Conservation (phyloP, 2,329 filamentous ascomycete genomes). For the Tolypocladium inflatum region DNA sequence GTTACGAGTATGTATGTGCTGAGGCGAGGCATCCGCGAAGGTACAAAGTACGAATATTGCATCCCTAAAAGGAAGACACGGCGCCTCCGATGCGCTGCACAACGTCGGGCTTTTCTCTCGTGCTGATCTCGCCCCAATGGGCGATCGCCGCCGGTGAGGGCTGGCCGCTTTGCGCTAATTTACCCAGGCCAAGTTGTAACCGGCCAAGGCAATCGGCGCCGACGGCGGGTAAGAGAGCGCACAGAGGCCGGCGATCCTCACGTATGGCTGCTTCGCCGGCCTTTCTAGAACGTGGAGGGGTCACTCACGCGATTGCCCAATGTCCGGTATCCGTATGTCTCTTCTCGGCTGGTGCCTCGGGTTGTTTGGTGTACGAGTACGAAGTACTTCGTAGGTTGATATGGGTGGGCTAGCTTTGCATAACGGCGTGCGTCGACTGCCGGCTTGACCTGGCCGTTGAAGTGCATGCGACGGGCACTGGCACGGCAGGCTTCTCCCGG, state of each 20-base stretch:
- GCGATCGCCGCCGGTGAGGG: neutral
- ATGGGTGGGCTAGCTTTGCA: neutral
- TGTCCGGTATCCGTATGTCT: neutral
- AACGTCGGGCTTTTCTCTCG: neutral
- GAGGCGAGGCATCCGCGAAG: neutral
- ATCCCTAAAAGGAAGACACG: neutral
- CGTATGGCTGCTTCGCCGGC: neutral
- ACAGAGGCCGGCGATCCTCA: neutral
- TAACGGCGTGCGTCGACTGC: neutral
- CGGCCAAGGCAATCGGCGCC: neutral
- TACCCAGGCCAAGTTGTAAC: neutral
- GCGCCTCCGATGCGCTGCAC: neutral
- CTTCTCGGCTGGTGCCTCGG: neutral
- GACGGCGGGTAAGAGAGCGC: neutral
- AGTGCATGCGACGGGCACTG: neutral
- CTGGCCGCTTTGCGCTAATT: neutral
- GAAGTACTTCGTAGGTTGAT: neutral
- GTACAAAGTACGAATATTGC: neutral
- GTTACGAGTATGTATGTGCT: neutral
- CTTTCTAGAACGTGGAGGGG: neutral
- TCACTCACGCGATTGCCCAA: neutral
- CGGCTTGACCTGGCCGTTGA: neutral
- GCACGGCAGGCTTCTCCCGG: neutral
- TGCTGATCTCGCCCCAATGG: neutral
- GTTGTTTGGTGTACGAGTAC: neutral